Evolutionary conservation across 805 yeast genomes (phyloP).

Genomic region (Ogataea henricii): DNA sequence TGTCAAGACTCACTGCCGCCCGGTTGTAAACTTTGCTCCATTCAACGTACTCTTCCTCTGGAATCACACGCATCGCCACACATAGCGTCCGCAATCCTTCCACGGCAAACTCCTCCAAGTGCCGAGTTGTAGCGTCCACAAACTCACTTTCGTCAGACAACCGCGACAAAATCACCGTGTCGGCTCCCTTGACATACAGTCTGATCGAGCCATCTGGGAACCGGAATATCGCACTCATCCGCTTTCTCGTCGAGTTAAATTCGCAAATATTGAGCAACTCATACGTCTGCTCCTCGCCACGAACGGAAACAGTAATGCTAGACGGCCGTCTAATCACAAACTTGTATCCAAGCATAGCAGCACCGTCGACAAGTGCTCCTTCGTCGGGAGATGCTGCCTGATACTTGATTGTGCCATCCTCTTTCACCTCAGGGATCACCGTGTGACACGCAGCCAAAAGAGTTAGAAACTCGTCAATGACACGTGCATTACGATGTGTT

Average conservation of each 20-base stretch:
- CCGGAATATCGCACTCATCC: slow-evolving; percentile 94
- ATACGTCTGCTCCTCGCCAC: slow-evolving; percentile 56
- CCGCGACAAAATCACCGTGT: slow-evolving; percentile 90
- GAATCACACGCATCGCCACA: slow-evolving; percentile 78
- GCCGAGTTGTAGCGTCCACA: slow-evolving; percentile 78
- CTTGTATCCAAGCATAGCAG: slow-evolving; percentile 82
- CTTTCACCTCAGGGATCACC: slow-evolving; percentile 86
- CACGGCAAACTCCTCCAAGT: slow-evolving; percentile 93
- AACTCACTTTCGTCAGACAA: slow-evolving; percentile 72
- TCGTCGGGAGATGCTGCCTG: slow-evolving; percentile 99
- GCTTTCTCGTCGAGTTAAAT: slow-evolving; percentile 93
- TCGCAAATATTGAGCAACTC: slow-evolving; percentile 91
- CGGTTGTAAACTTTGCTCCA: slow-evolving; percentile 71
- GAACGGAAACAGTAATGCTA: slow-evolving; percentile 64
- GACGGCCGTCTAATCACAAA: slow-evolving; percentile 86
- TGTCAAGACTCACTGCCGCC: slow-evolving; percentile 79
- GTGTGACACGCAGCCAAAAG: slow-evolving; percentile 93
- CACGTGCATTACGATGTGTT: slow-evolving; percentile 39
- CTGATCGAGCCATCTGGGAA: slow-evolving; percentile 93
- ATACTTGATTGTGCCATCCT: slow-evolving; percentile 71
- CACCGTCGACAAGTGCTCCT: slow-evolving; percentile 98
- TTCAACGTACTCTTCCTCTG: slow-evolving; percentile 70
- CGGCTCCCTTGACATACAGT: slow-evolving; percentile 95
- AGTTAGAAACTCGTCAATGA: slow-evolving; percentile 79
- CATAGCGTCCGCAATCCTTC: slow-evolving; percentile 95